Conservation (phyloP, 2,329 filamentous ascomycete species). For the Nothomitra cinnamomea region DNA sequence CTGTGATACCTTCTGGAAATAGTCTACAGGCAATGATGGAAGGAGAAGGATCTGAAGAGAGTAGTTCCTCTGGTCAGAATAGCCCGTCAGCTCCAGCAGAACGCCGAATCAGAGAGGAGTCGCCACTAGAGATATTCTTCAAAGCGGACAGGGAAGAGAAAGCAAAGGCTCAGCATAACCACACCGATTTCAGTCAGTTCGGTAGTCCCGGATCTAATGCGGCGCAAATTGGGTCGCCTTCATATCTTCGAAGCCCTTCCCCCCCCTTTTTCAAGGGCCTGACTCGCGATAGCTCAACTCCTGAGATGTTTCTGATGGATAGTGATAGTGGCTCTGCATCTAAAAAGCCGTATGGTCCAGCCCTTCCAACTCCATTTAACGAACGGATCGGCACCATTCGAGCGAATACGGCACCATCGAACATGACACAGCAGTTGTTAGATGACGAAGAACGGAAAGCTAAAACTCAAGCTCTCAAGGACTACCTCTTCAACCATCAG, state of each 20-base stretch:
- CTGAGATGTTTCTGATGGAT: conserved; percentile 50
- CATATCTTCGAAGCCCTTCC: not conserved
- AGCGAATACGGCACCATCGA: not conserved
- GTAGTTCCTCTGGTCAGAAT: not conserved
- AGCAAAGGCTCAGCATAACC: conserved; percentile 30
- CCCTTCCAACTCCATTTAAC: conserved; percentile 50
- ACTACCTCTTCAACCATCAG: conserved; percentile 21
- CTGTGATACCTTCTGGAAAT: conserved; percentile 38
- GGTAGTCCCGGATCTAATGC: not conserved
- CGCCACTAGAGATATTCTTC: conserved; percentile 82
- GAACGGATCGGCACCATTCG: conserved; percentile 32
- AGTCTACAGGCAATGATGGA: conserved; percentile 27
- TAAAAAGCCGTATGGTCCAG: conserved; percentile 39
- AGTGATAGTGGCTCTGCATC: conserved; percentile 41
- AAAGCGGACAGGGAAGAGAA: conserved; percentile 69
- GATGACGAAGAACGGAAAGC: conserved; percentile 11
- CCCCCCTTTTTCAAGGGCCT: not conserved
- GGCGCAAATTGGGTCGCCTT: not conserved
- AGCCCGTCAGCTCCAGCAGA: not conserved
- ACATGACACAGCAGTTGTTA: not conserved
- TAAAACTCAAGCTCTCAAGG: conserved; percentile 27
- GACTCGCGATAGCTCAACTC: conserved; percentile 15
- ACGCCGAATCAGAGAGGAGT: conserved; percentile 33
- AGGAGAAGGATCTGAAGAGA: conserved; percentile 28
- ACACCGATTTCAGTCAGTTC: not conserved